Percentiles rank a stretch among this genome's conserved stretches.
phyloP scores from a whole-genome alignment of 495 filamentous ascomycete genomes.

The Penicillium riverlandense region DNA sequence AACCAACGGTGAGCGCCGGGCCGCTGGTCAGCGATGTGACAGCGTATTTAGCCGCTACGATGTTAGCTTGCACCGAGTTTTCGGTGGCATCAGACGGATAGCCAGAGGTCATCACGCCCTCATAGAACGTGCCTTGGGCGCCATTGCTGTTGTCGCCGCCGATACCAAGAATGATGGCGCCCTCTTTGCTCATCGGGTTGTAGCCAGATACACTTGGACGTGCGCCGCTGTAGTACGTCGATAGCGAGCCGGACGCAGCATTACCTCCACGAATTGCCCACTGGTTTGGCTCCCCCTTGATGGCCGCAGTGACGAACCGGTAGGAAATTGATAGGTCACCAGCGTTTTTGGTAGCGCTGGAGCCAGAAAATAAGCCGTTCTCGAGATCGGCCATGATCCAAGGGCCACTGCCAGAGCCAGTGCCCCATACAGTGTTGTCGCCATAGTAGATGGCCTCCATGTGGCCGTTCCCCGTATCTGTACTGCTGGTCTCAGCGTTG shows the following conservation, averaged over 20 bases:
- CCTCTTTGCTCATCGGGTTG: conserved; percentile 54
- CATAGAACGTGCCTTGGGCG: conserved; percentile 55
- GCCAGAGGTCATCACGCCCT: conserved; percentile 52
- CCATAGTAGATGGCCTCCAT: conserved; percentile 60
- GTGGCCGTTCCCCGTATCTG: conserved; percentile 49
- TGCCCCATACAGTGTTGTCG: conserved; percentile 39
- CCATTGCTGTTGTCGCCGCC: conserved; percentile 49
- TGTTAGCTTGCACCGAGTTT: conserved; percentile 48
- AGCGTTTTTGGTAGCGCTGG: conserved; percentile 28
- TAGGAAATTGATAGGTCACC: conserved; percentile 39
- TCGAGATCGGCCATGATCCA: conserved; percentile 59
- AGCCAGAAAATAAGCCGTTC: conserved; percentile 50
- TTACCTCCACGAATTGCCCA: conserved; percentile 52
- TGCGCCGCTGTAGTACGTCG: conserved; percentile 46
- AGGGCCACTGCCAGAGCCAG: conserved; percentile 45
- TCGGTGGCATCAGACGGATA: conserved; percentile 51
- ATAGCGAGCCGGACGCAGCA: conserved; percentile 44
- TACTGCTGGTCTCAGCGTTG: conserved; percentile 48
- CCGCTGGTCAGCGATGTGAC: conserved; percentile 40
- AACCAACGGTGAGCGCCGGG: conserved; percentile 37
- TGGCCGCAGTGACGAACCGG: conserved; percentile 44
- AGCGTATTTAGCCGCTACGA: conserved; percentile 49
- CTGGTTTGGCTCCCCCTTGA: conserved; percentile 44
- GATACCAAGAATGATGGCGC: conserved; percentile 54
- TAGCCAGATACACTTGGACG: conserved; percentile 43